Evolutionary conservation across 2,329 filamentous ascomycete species (phyloP).

Genomic region (Penicillium brasilianum): DNA sequence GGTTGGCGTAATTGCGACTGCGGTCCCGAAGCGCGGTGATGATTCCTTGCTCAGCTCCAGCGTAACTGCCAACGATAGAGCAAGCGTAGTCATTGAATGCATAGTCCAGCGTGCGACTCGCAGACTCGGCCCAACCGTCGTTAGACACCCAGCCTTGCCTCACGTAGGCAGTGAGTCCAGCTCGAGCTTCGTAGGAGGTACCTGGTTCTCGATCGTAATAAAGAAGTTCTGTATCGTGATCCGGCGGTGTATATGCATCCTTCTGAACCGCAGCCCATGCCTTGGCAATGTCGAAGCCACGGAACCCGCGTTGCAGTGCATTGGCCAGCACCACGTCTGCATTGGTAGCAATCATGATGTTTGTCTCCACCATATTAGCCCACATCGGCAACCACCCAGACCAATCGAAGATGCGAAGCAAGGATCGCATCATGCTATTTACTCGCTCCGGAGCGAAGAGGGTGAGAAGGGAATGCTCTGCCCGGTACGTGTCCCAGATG

Average conservation of each 20-base stretch:
- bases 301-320: conserved; percentile 51
- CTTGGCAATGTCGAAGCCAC: conserved; percentile 49
- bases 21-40: conserved; percentile 42
- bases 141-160: conserved; percentile 55
- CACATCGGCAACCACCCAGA: conserved; percentile 55
- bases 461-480: conserved; percentile 54
- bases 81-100: conserved; percentile 54
- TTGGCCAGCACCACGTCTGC: conserved; percentile 57
- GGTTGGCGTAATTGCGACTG: conserved; percentile 48
- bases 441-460: conserved; percentile 55
- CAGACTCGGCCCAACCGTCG: conserved; percentile 55
- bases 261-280: conserved; percentile 53
- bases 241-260: conserved; percentile 53
- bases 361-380: conserved; percentile 57
- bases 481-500: conserved; percentile 58
- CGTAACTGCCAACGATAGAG: conserved; percentile 48
- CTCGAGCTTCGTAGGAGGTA: conserved; percentile 54
- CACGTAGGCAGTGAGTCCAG: conserved; percentile 53
- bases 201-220: conserved; percentile 56
- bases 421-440: conserved; percentile 54
- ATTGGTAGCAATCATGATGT: conserved; percentile 58
- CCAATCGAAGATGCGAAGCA: conserved; percentile 55
- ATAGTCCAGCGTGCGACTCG: conserved; percentile 55
- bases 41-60: conserved; percentile 42
- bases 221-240: conserved; percentile 50